Base-by-base conservation (phyloP, 768 basidiomycete genomes). In the Russula emetica region DNA sequence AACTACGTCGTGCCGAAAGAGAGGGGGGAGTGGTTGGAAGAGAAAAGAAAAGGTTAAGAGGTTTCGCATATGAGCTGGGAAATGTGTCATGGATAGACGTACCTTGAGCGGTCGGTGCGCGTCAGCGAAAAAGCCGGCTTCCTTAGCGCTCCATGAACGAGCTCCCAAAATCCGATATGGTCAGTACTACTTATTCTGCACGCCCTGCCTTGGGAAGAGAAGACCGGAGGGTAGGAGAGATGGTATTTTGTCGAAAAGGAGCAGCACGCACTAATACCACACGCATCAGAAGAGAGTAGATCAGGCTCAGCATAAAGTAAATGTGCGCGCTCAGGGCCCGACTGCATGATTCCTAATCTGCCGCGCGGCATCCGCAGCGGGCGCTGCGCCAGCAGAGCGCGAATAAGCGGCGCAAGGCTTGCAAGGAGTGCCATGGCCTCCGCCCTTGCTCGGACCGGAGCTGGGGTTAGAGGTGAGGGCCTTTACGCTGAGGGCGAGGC, bases 401-500 rank as follows among this genome's bases (percentile, higher is more conserved):
- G 70, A 30, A 90, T 78, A n/a, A n/a, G n/a, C n/a, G n/a, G n/a
- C n/a, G n/a, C n/a, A n/a, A n/a, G n/a, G n/a, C n/a, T n/a, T n/a
- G 61, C 32, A 30, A 77, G 69, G 9, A 75, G 68, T 14, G 40
- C 26, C n/a, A 67, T 60, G 0, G 76, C 76, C 28, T 4, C 4
- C 1, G 11, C 16, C 20, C 30, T 13, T 40, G 38, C 38, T 13
- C 38, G 32, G 3, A 28, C 4, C 14, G 9, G 16, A 9, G 26
- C 20, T 16, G 16, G 2, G 3, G 16, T 30, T 16, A n/a, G 32
- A 55, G 16, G 40, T 16, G 38, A 90, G 82, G 0, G 81, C 75
- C 85, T 91, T 87, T 1, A 89, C 87, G 1, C 88, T 88, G 2
- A 92, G 74, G 0, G 89, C 91, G 61, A 91, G 73, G 72, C 91